Evolutionary conservation across 2,329 filamentous ascomycete genomes (phyloP).

Genomic region (Pseudogymnoascus sp.): DNA sequence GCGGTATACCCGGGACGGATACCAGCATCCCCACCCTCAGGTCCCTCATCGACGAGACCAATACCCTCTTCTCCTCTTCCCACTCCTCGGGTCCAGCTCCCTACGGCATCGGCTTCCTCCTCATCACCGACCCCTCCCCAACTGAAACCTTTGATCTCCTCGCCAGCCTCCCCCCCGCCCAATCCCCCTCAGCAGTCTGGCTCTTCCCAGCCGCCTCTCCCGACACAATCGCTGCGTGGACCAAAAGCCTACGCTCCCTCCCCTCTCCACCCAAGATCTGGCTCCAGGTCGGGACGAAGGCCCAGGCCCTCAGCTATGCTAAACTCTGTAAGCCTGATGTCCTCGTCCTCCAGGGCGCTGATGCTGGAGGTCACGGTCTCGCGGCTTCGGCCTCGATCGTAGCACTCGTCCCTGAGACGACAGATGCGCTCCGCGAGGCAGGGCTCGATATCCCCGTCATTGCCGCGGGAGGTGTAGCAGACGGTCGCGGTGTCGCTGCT

Average conservation of each 20-base stretch:
- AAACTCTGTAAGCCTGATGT: conserved; percentile 25
- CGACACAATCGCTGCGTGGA: conserved; percentile 25
- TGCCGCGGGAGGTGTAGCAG: conserved; percentile 31
- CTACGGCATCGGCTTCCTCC: conserved; percentile 39
- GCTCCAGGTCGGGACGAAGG: conserved; percentile 29
- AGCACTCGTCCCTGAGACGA: conserved; percentile 29
- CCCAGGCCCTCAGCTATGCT: conserved; percentile 21
- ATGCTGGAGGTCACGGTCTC: conserved; percentile 32
- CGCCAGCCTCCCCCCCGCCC: background rate
- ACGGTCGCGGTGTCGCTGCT: conserved; percentile 30
- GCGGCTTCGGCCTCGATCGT: conserved; percentile 27
- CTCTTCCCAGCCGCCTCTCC: conserved; percentile 35
- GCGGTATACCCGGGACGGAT: conserved; percentile 33
- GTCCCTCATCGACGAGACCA: conserved; percentile 22
- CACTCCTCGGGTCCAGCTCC: conserved; percentile 23
- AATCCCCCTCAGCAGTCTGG: conserved; percentile 35
- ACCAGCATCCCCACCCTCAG: conserved; percentile 22
- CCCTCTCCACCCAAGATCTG: conserved; percentile 25
- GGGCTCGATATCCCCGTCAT: conserved; percentile 21
- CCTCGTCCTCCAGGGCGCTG: conserved; percentile 30
- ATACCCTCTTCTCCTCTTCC: conserved; percentile 15
- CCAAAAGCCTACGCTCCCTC: conserved; percentile 21
- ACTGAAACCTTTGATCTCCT: conserved; percentile 39
- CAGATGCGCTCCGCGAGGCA: conserved; percentile 22
- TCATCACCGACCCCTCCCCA: conserved; percentile 19